Evolutionary conservation across 129 eudicot genomes (phyloP).

Genomic region (Flaveria linearis): DNA sequence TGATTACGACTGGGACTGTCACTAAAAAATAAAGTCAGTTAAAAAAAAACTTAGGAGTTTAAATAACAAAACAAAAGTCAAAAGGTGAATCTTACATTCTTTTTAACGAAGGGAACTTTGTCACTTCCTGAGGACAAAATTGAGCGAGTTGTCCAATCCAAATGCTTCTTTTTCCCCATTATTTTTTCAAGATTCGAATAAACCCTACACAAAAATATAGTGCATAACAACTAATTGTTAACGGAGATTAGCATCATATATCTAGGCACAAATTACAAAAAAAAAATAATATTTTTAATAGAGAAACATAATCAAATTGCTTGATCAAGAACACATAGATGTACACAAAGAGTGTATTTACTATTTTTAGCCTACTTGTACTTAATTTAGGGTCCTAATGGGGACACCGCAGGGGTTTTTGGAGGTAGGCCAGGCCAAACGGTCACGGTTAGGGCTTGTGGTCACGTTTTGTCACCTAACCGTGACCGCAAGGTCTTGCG

Average conservation of each 20-base stretch:
- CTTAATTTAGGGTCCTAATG: too few species aligned
- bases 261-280: background rate
- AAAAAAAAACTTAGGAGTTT: too few species aligned
- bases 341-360: background rate
- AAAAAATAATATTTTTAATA: background rate
- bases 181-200: background rate
- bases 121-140: slow-evolving; percentile 39
- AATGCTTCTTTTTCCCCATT: slow-evolving; percentile 49
- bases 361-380: background rate
- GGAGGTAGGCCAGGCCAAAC: too few species aligned
- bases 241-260: background rate
- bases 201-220: background rate
- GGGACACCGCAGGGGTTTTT: too few species aligned
- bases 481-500: too few species aligned
- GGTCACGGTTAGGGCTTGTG: too few species aligned
- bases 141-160: slow-evolving; percentile 44
- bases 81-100: slow-evolving; percentile 26
- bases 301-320: background rate
- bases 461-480: too few species aligned
- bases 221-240: background rate
- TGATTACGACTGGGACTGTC: too few species aligned
- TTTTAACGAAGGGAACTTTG: slow-evolving; percentile 35
- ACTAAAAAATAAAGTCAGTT: too few species aligned
- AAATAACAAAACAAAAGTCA: background rate
- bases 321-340: background rate